Base-by-base conservation (phyloP, 2,329 filamentous ascomycete genomes). In the Zarea fungicola region DNA sequence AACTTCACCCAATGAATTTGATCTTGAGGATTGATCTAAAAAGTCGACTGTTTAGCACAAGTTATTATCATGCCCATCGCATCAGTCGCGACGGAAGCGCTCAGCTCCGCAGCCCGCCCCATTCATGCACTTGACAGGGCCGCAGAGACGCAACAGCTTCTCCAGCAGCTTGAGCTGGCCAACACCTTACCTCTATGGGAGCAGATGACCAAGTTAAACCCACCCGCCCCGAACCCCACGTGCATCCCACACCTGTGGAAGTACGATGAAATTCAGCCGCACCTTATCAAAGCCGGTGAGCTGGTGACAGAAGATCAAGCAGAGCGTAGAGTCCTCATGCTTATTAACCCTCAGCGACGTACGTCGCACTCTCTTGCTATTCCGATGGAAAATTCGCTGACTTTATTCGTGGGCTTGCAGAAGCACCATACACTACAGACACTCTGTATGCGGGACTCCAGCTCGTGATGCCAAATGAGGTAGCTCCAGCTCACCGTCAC, bases 371-470 rank as follows among this genome's bases (percentile, higher is more conserved):
- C n/a, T n/a, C n/a, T n/a, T n/a, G n/a, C n/a, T n/a, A n/a, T n/a
- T n/a, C n/a, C n/a, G n/a, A n/a, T n/a, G n/a, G n/a, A n/a, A n/a
- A n/a, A n/a, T n/a, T n/a, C n/a, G n/a, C n/a, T n/a, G n/a, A n/a
- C n/a, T n/a, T n/a, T n/a, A n/a, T n/a, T n/a, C n/a, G n/a, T n/a
- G n/a, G n/a, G n/a, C n/a, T n/a, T n/a, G n/a, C 14, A 37, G 34
- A 37, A 9, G 34, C 34, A 16, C 76, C 76, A 1, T 77, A 68
- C 55, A 78, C 76, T 1, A 78, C 75, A 3, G 77, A 80, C 57
- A 78, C 75, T 2, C 56, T 80, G 10, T 79, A 79, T 52, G 75
- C 72, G 1, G 76, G 76, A 3, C 66, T 79, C 1, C 77, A 79
- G 59, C 65, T 80, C 1, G 74, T 80, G 4, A 71, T 75, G 65